Evolutionary conservation across 106 monocot genomes (phyloP).

Genomic region (Dioscorea zingiberensis): DNA sequence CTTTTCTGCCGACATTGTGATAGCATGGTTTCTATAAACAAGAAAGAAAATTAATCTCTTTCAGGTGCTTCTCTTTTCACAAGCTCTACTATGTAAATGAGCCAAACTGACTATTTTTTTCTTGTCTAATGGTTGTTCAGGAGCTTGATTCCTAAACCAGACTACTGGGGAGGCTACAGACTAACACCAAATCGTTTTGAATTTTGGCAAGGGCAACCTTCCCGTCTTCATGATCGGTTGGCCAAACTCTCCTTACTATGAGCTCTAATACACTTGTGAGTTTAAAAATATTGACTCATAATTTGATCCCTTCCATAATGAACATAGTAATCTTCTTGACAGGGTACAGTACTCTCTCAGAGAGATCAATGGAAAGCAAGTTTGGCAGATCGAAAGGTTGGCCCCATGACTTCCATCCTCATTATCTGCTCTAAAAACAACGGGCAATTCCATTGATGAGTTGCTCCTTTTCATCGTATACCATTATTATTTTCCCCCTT

Average conservation of each 20-base stretch:
- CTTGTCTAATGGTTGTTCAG: conserved; percentile 22
- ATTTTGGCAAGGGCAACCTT: conserved; percentile 96
- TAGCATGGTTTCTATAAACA: no score
- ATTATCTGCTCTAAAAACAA: conserved; percentile 20
- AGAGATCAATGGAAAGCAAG: conserved; percentile 51
- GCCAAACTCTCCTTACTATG: neutral
- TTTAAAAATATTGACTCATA: neutral
- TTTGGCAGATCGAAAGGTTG: conserved; percentile 83
- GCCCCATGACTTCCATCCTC: conserved; percentile 58
- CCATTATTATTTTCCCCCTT: no score
- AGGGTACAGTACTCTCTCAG: conserved; percentile 66
- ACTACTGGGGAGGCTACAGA: conserved; percentile 94
- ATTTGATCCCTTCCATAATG: neutral
- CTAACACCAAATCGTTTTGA: conserved; percentile 68
- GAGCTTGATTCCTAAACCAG: conserved; percentile 76
- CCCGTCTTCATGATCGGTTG: conserved; percentile 93
- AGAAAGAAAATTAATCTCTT: no score
- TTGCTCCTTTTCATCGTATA: neutral
- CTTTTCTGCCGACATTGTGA: no score
- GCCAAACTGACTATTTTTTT: neutral
- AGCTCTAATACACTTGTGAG: neutral
- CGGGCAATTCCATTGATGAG: neutral
- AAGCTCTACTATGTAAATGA: no score
- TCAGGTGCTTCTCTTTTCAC: no score
- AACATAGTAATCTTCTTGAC: conserved; percentile 1